phyloP scores from a whole-genome alignment of 2,329 filamentous ascomycete genomes.

The Diplodia scrobiculata region DNA sequence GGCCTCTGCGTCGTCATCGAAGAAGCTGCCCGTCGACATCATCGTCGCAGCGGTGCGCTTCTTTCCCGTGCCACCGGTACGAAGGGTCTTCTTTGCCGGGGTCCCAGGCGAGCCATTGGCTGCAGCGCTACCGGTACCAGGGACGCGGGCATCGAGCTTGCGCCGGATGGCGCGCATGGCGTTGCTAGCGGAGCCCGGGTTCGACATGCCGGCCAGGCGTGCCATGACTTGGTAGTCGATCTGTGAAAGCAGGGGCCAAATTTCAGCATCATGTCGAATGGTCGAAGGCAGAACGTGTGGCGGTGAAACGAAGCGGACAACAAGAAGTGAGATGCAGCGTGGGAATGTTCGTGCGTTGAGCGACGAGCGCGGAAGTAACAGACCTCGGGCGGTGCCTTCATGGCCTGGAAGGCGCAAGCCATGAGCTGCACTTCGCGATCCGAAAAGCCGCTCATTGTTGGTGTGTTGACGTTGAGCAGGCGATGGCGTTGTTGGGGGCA shows the following conservation, averaged over 20 bases:
- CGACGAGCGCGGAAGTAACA: not conserved
- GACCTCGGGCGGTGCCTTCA: constrained; percentile 23
- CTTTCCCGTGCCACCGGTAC: not conserved
- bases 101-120: not conserved
- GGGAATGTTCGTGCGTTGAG: not conserved
- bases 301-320: not conserved
- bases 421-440: constrained; percentile 29
- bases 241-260: constrained; percentile 31
- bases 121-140: not conserved
- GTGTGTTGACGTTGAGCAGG: not conserved
- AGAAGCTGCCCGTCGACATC: not conserved
- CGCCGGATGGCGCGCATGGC: constrained; percentile 43
- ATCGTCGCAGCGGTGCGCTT: constrained; percentile 7
- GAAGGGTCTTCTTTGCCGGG: constrained; percentile 10
- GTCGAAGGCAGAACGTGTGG: not conserved
- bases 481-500: not conserved
- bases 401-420: constrained; percentile 29
- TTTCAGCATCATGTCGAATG: not conserved
- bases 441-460: constrained; percentile 13
- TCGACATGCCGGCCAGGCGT: constrained; percentile 41
- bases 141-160: constrained; percentile 36
- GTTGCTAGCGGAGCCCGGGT: constrained; percentile 44
- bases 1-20: not conserved
- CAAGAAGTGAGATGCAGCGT: not conserved
- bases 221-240: constrained; percentile 46